phyloP scores from a whole-genome alignment of 1,284 basidiomycete species.

The Ceratobasidium sp. region DNA sequence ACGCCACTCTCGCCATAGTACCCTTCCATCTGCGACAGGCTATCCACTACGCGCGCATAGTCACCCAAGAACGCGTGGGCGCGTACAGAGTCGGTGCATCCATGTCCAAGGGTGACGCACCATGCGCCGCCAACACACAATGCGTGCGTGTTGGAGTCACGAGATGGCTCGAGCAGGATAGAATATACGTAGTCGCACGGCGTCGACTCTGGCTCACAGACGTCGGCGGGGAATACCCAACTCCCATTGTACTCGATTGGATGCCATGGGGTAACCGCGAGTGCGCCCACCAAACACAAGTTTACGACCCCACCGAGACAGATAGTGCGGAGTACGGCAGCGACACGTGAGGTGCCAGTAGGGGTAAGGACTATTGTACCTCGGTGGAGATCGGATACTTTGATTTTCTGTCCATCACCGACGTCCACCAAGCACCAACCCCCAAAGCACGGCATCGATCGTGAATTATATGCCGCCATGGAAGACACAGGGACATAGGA shows the following conservation, averaged over 20 bases:
- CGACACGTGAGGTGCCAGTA: slow-evolving; percentile 36
- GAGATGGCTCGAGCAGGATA: slow-evolving; percentile 41
- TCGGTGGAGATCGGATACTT: slow-evolving; percentile 33
- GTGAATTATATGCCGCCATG: slow-evolving; percentile 40
- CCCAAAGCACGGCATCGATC: slow-evolving; percentile 40
- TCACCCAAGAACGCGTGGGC: slow-evolving; percentile 39
- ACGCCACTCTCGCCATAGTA: slow-evolving; percentile 17
- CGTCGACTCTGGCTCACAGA: slow-evolving; percentile 19
- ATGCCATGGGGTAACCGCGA: slow-evolving; percentile 43
- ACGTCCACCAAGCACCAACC: slow-evolving; percentile 39
- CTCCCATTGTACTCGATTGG: slow-evolving; percentile 37
- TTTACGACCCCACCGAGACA: background rate
- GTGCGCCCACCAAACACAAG: slow-evolving; percentile 38
- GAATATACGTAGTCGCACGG: slow-evolving; percentile 42
- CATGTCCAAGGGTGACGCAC: slow-evolving; percentile 42
- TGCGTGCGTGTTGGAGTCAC: slow-evolving; percentile 38
- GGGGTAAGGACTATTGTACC: slow-evolving; percentile 39
- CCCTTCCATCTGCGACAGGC: slow-evolving; percentile 11
- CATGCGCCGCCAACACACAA: slow-evolving; percentile 38
- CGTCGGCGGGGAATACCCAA: slow-evolving; percentile 43
- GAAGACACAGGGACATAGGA: slow-evolving; percentile 18
- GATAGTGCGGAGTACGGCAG: slow-evolving; percentile 33
- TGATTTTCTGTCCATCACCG: slow-evolving; percentile 16
- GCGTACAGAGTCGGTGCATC: slow-evolving; percentile 37
- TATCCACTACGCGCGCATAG: slow-evolving; percentile 32